Conservation (phyloP, 371 early-diverging fungal genomes). For the Rhizopus delemar region DNA sequence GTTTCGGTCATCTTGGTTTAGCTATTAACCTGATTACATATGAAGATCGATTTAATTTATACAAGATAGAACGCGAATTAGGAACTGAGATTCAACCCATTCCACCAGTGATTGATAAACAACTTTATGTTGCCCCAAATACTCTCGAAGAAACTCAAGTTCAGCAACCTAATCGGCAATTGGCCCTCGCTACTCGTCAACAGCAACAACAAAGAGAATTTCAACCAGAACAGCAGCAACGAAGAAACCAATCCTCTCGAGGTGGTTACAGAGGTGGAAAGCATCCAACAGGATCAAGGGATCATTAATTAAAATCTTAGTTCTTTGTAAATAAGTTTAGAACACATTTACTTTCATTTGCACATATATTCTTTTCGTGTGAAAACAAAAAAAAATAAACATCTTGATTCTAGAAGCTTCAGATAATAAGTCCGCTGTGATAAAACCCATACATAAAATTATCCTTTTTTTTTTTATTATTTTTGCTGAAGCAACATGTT, state of each 20-base stretch:
- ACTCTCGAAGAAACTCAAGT: conserved; percentile 55
- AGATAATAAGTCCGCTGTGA: too few relatives aligned
- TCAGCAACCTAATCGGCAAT: conserved; percentile 47
- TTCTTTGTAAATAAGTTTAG: conserved; percentile 1
- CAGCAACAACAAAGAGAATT: conserved; percentile 50
- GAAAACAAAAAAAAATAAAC: too few relatives aligned
- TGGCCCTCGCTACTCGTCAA: conserved; percentile 51
- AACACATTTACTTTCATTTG: not conserved
- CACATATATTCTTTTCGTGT: too few relatives aligned
- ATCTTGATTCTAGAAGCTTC: too few relatives aligned
- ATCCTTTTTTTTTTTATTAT: not conserved
- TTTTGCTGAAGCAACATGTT: conserved; percentile 30
- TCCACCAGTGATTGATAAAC: conserved; percentile 92
- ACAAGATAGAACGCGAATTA: conserved; percentile 95
- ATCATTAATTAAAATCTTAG: not conserved
- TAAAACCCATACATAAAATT: too few relatives aligned
- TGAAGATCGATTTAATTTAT: conserved; percentile 94
- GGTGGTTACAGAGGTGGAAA: not conserved
- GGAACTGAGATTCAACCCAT: conserved; percentile 97
- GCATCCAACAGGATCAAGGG: not conserved
- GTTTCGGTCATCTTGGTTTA: conserved; percentile 97
- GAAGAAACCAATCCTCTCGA: conserved; percentile 1
- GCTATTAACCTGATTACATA: conserved; percentile 98
- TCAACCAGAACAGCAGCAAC: conserved; percentile 37
- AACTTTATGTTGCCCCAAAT: conserved; percentile 80